Evolutionary conservation across 2,329 filamentous ascomycete species (phyloP).

Genomic region (Epichloe aotearoae): DNA sequence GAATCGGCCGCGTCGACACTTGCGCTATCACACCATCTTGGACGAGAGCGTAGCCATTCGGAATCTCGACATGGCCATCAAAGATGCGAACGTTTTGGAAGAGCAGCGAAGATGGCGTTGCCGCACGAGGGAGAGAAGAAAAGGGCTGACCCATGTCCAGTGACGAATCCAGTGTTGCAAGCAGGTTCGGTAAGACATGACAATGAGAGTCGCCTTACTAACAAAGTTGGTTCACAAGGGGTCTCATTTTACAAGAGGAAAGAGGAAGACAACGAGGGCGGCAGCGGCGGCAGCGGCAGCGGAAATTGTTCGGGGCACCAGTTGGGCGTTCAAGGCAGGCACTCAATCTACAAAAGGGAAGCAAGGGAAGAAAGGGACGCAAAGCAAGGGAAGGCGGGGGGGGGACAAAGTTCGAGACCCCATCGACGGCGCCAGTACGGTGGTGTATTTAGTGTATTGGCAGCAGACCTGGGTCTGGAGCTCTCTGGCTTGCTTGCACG

Average conservation of each 20-base stretch:
- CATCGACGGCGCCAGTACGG: too few species aligned
- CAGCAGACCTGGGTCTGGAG: background rate
- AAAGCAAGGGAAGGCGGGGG: too few species aligned
- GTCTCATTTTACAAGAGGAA: background rate
- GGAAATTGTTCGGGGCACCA: too few species aligned
- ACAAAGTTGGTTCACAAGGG: background rate
- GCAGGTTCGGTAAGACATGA: background rate
- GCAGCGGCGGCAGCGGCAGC: too few species aligned
- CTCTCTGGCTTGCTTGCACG: background rate
- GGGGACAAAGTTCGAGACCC: background rate
- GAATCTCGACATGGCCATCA: conserved; percentile 28
- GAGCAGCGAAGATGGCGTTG: conserved; percentile 3
- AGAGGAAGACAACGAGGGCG: too few species aligned
- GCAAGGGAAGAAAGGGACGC: background rate
- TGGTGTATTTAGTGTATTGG: too few species aligned
- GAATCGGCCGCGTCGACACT: conserved; percentile 7
- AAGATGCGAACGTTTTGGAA: conserved; percentile 27
- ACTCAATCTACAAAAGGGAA: background rate
- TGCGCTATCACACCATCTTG: conserved; percentile 25
- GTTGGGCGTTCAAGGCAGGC: background rate
- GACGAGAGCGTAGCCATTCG: conserved; percentile 26
- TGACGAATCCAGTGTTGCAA: background rate
- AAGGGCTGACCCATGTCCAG: conserved; percentile 1
- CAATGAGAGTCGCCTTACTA: background rate
- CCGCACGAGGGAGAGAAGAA: background rate